Base-by-base conservation (phyloP, 2,329 filamentous ascomycete species). In the Ophiosphaerella herpotricha region DNA sequence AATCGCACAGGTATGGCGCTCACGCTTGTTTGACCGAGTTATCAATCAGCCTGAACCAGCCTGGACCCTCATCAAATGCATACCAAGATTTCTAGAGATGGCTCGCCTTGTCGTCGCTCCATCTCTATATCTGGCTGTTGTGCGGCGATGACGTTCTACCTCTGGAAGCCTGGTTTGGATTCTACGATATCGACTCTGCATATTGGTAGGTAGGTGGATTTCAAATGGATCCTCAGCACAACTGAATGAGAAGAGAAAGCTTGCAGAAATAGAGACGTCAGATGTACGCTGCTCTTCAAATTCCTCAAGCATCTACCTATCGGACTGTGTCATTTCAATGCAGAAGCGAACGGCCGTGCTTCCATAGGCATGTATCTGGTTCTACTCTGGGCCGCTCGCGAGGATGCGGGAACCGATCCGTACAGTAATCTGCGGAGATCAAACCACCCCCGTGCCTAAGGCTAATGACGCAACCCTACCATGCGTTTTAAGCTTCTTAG, bases 321-420 rank as follows among this genome's bases (percentile, higher is more conserved):
- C 52, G 48, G 55, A 44, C 57, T 49, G 46, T 49, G 44, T 51
- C 36, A 43, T 47, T 55, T 53, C 55, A 48, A 47, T 51, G 50
- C 57, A 60, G 46, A 55, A 47, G 55, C 52, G 50, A 43, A 55
- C 47, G 56, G 39, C 53, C 50, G 48, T 59, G 43, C 56, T 54
- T 45, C 48, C 52, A 54, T 58, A 58, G 55, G 52, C 46, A 40
- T 4, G 18, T 55, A 50, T 55, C 57, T 54, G 44, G 52, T 50
- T 49, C 47, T 50, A 48, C 49, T 58, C 40, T 46, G 56, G 53
- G 47, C 47, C 55, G 16, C 39, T 67, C 66, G 66, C 66, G 66
- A 67, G 66, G 66, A 67, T 59, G 55, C 66, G 66, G 66, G 54
- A 62, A 55, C 46, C 59, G 60, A 65, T 67, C 64, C 66, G 64